Base-by-base conservation (phyloP, 495 filamentous ascomycete genomes). In the Trichoderma parareesei region DNA sequence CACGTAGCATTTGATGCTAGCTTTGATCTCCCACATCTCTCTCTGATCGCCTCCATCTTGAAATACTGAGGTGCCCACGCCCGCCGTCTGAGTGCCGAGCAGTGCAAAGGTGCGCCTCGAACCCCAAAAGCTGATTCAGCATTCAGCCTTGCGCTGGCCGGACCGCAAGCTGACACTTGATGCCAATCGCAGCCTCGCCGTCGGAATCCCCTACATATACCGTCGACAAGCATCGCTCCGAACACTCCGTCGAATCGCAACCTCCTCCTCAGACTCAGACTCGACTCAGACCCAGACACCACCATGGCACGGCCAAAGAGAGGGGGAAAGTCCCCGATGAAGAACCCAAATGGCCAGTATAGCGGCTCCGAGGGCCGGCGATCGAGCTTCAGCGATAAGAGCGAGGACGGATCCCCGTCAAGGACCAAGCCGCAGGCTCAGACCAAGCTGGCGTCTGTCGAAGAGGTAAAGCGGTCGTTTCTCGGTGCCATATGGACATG, bases 301-400 rank as follows among this genome's bases (percentile, higher is more conserved):
- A 41, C 61, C 40, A 67, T 69, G 68, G 69, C 67, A 37, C 69
- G 67, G 57, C 66, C 69, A 14, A 88, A 89, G 72, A 85, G 91
- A 70, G 88, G 87, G 76, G 90, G 96, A 70, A 88, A 91, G 72
- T 97, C 97, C 76, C 85, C 87, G 67, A 87, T 90, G 72, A 81
- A 86, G 62, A 78, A 77, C 49, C 74, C 71, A 66, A 85, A 74
- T 43, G 84, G 78, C 64, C 79, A 83, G 57, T 67, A 64, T 55
- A 69, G 69, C 20, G 63, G 68, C 60, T 63, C 67, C 44, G 81
- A 83, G 14, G 82, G 81, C 41, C 85, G 90, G 64, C 82, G 90
- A 67, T 75, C 80, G 33, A 92, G 89, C 79, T 83, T 92, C 71
- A 90, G 89, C 71, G 90, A 95, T 68, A 82, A 85, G 72, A 93